Conservation (phyloP, 140 eudicot species). For the Cichorium intybus region DNA sequence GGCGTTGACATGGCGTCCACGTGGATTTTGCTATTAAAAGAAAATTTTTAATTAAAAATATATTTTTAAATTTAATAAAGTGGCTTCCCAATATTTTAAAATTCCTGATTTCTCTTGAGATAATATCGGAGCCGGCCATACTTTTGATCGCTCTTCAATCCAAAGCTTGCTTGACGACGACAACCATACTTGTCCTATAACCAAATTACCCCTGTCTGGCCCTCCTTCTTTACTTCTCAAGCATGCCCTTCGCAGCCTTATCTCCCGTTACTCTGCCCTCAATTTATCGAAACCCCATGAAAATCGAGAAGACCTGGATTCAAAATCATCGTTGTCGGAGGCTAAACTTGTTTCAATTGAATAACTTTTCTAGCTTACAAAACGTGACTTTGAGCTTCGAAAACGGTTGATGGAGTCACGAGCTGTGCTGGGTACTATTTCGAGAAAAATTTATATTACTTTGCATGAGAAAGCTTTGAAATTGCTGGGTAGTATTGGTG, state of each 20-base stretch:
- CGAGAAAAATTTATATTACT: slow-evolving; percentile 23
- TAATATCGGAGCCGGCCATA: slow-evolving; percentile 99
- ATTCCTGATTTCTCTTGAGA: slow-evolving; percentile 90
- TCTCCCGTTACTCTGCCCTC: slow-evolving; percentile 47
- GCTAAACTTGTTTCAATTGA: slow-evolving; percentile 48
- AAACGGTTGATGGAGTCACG: slow-evolving; percentile 78
- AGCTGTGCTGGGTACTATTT: slow-evolving; percentile 55
- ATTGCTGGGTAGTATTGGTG: slow-evolving; percentile 80
- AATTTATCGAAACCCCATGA: slow-evolving; percentile 29
- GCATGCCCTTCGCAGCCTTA: slow-evolving; percentile 84
- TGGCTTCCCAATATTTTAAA: no score
- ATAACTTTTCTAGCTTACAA: slow-evolving; percentile 39
- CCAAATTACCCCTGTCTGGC: slow-evolving; percentile 82
- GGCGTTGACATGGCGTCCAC: no score
- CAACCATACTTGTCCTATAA: slow-evolving; percentile 91
- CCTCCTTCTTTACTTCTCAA: slow-evolving; percentile 81
- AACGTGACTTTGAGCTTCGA: slow-evolving; percentile 54
- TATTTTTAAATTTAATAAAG: no score
- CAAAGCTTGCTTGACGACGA: slow-evolving; percentile 97
- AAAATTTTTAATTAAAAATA: no score
- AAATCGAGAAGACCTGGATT: slow-evolving; percentile 37
- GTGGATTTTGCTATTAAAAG: no score
- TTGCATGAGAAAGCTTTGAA: slow-evolving; percentile 61
- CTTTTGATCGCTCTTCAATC: slow-evolving; percentile 94
- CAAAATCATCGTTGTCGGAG: slow-evolving; percentile 38